phyloP scores from a whole-genome alignment of 2,329 filamentous ascomycete species.

The Arthrobotrys conoides region DNA sequence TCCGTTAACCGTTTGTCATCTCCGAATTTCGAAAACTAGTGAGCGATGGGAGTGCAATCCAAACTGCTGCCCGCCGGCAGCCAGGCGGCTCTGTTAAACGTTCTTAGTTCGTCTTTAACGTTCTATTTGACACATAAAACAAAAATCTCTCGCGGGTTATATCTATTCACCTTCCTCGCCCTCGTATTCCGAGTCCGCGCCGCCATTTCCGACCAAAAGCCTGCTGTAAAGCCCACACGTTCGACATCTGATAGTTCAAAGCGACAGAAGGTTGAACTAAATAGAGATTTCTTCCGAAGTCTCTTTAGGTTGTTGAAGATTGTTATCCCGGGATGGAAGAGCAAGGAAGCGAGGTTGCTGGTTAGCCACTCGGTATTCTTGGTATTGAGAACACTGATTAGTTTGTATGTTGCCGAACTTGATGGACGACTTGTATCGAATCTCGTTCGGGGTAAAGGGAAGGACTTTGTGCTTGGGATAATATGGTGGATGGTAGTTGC shows the following conservation, averaged over 20 bases:
- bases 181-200: conserved; percentile 89
- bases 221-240: conserved; percentile 65
- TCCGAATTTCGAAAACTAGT: conserved; percentile 12
- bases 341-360: conserved; percentile 87
- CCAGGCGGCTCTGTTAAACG: conserved; percentile 71
- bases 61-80: conserved; percentile 74
- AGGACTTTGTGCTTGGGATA: conserved; percentile 87
- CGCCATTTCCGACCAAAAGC: conserved; percentile 93
- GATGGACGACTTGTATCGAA: conserved; percentile 94
- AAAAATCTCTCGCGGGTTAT: conserved; percentile 84
- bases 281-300: conserved; percentile 86
- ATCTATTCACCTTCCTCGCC: conserved; percentile 83
- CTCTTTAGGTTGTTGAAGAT: conserved; percentile 84
- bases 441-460: conserved; percentile 89
- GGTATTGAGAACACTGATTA: conserved; percentile 89
- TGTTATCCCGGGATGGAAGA: conserved; percentile 89
- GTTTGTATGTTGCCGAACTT: conserved; percentile 94
- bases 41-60: conserved; percentile 80
- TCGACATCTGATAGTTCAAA: conserved; percentile 66
- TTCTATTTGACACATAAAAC: conserved; percentile 85
- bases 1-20: background rate
- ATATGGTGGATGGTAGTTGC: conserved; percentile 99
- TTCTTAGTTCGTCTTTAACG: conserved; percentile 77
- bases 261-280: conserved; percentile 89
- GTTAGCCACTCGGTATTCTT: conserved; percentile 94